Conservation (phyloP, 179 eudicot species). For the Silene coronaria region DNA sequence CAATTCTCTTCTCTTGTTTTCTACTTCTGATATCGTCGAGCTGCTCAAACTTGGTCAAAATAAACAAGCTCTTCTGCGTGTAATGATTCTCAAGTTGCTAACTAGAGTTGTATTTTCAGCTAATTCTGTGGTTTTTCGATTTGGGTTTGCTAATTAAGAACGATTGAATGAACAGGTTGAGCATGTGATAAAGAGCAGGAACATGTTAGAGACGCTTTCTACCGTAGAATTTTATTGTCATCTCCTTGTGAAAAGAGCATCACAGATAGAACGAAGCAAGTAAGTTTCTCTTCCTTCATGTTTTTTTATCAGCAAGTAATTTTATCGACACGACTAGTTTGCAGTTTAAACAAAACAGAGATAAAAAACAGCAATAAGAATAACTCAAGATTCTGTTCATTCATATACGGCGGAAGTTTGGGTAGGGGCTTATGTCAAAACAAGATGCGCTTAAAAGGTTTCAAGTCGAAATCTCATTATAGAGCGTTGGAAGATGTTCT, state of each 20-base stretch:
- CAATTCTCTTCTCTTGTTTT: conserved; percentile 35
- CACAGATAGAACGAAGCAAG: conserved; percentile 41
- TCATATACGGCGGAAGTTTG: no score
- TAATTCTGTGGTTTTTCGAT: background rate
- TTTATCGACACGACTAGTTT: no score
- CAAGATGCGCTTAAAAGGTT: background rate
- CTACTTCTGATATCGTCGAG: conserved; percentile 53
- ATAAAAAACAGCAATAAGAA: no score
- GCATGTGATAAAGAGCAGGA: conserved; percentile 62
- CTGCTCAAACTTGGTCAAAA: conserved; percentile 48
- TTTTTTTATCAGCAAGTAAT: background rate
- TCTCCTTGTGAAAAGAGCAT: conserved; percentile 34
- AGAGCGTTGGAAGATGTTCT: background rate
- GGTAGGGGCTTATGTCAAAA: no score
- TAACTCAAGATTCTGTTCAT: no score
- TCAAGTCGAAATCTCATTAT: background rate
- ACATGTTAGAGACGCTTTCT: conserved; percentile 50
- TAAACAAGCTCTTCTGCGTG: conserved; percentile 62
- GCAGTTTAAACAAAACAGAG: no score
- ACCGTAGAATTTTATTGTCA: conserved; percentile 46
- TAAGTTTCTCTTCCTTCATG: conserved; percentile 17
- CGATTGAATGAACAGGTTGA: conserved; percentile 43
- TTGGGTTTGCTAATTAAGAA: background rate
- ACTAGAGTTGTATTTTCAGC: background rate
- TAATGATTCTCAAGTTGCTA: conserved; percentile 12